Evolutionary conservation across 495 filamentous ascomycete genomes (phyloP).

Genomic region (Penicillium mononematosum): DNA sequence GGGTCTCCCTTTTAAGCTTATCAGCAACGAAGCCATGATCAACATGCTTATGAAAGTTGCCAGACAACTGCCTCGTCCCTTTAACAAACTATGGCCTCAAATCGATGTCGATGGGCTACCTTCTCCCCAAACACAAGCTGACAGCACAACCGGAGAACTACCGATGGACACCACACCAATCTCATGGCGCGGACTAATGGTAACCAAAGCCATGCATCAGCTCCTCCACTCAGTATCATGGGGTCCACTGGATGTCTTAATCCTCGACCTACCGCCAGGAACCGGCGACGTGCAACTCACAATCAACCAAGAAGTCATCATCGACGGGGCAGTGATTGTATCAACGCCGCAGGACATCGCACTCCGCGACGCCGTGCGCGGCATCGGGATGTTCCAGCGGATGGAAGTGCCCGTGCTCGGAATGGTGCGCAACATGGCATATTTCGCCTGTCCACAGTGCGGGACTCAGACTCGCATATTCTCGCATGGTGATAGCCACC

Average conservation of each 20-base stretch:
- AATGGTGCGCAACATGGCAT: conserved; percentile 95
- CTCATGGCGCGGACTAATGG: conserved; percentile 96
- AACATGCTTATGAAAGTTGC: conserved; percentile 1
- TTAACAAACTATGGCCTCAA: conserved; percentile 94
- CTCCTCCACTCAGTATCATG: conserved; percentile 92
- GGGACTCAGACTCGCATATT: conserved; percentile 75
- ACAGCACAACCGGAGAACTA: conserved; percentile 24
- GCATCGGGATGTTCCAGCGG: conserved; percentile 87
- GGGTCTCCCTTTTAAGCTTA: conserved; percentile 12
- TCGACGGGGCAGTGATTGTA: conserved; percentile 87
- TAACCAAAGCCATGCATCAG: conserved; percentile 95
- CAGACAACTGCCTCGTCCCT: conserved; percentile 82
- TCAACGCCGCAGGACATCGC: conserved; percentile 92
- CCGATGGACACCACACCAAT: conserved; percentile 70
- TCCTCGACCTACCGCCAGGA: conserved; percentile 89
- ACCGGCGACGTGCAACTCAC: conserved; percentile 94
- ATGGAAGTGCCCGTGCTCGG: conserved; percentile 76
- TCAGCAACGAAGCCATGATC: not conserved
- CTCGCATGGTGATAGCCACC: conserved; percentile 41
- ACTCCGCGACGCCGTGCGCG: conserved; percentile 82
- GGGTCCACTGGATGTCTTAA: conserved; percentile 77
- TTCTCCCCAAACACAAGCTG: conserved; percentile 52
- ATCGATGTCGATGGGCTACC: conserved; percentile 97
- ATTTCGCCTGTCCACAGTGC: conserved; percentile 81
- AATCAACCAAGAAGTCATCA: conserved; percentile 82